phyloP scores from a whole-genome alignment of 2,329 filamentous ascomycete genomes.

The Cladosporium sp. region DNA sequence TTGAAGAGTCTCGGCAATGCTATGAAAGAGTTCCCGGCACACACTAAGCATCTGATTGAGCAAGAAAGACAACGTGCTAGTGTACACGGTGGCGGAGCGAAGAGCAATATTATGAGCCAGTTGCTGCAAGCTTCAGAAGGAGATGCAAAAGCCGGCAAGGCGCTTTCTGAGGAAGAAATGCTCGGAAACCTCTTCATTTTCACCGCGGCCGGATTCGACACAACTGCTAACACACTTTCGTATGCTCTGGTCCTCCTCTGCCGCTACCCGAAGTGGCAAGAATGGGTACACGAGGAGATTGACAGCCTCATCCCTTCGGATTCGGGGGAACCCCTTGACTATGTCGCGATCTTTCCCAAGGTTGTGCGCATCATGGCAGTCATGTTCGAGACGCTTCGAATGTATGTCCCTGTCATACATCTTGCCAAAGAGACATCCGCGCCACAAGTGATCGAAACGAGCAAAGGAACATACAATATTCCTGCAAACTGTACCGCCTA shows the following conservation, averaged over 20 bases:
- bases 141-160: constrained; percentile 18
- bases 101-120: constrained; percentile 28
- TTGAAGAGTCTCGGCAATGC: constrained; percentile 20
- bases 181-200: constrained; percentile 45
- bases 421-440: constrained; percentile 31
- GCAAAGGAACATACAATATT: constrained; percentile 28
- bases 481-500: constrained; percentile 33
- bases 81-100: constrained; percentile 14
- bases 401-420: constrained; percentile 39
- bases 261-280: constrained; percentile 46
- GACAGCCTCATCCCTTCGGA: constrained; percentile 30
- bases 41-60: constrained; percentile 22
- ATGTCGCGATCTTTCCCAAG: constrained; percentile 42
- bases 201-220: constrained; percentile 46
- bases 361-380: constrained; percentile 43
- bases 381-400: constrained; percentile 48
- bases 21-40: constrained; percentile 23
- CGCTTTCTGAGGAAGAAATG: constrained; percentile 37
- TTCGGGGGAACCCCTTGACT: constrained; percentile 33
- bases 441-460: constrained; percentile 30
- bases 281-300: constrained; percentile 51
- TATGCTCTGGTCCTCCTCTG: constrained; percentile 48
- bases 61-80: constrained; percentile 19
- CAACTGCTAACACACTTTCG: constrained; percentile 47
- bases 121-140: constrained; percentile 22